phyloP scores from a whole-genome alignment of 2,329 filamentous ascomycete genomes.

The Fusarium dimerum region DNA sequence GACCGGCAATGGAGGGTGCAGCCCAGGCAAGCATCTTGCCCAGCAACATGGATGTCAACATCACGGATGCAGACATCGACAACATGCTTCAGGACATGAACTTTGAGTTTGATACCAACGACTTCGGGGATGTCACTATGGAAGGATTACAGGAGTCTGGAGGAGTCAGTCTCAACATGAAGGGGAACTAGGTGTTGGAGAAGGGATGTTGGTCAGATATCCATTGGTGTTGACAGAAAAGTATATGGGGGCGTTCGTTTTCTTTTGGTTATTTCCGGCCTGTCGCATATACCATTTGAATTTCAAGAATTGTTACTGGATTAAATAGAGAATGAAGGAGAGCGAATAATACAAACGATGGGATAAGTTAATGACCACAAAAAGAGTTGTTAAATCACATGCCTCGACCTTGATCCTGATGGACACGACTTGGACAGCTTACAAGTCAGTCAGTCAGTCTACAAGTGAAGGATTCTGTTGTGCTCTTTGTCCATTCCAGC shows the following conservation, averaged over 20 bases:
- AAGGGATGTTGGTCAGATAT: constrained; percentile 2
- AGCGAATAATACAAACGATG: too few species aligned
- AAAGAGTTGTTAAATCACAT: too few species aligned
- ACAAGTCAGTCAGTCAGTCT: too few species aligned
- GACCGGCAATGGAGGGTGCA: constrained; percentile 7
- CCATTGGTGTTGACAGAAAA: neutral
- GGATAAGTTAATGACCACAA: too few species aligned
- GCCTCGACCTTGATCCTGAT: too few species aligned
- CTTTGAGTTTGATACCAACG: constrained; percentile 40
- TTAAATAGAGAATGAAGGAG: too few species aligned
- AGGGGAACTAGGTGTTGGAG: constrained; percentile 22
- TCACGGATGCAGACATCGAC: constrained; percentile 42
- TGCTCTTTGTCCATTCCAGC: too few species aligned
- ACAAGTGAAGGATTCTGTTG: too few species aligned
- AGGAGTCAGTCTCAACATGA: constrained; percentile 31
- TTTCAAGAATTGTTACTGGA: neutral
- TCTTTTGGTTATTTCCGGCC: neutral
- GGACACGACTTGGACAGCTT: too few species aligned
- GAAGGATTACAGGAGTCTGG: constrained; percentile 33
- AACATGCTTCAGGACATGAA: constrained; percentile 46
- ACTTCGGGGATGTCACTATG: constrained; percentile 24
- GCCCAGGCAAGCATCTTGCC: constrained; percentile 18
- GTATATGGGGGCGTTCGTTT: neutral
- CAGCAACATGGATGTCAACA: constrained; percentile 36
- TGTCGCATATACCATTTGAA: too few species aligned